Base-by-base conservation (phyloP, 257 asterid genomes). In the Fraxinus pennsylvanica region DNA sequence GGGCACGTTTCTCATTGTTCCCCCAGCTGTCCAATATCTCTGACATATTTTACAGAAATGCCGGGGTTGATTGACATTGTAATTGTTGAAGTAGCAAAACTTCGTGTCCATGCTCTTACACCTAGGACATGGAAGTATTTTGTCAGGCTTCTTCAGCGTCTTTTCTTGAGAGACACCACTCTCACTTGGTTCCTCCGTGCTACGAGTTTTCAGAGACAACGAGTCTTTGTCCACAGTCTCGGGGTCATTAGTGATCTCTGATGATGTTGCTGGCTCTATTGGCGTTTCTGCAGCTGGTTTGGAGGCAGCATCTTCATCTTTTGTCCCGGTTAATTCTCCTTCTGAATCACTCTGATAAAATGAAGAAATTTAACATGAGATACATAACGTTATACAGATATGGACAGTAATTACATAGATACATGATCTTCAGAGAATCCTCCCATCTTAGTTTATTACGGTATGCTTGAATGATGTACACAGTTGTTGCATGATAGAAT, bases 21-120 rank as follows among this genome's bases (percentile, higher is more conserved):
- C 98, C 0, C 98, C 98, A 21, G 95, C 90, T 0, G 98, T 94
- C 98, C 98, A 94, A 78, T 92, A 94, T 22, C 98, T 78, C 61
- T 92, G 98, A 67, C 98, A 94, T 35, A 87, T 90, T 81, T 87
- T 89, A 90, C 98, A 94, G 76, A 92, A 91, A 80, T 92, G 87
- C 3, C 97, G 90, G 0, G 98, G 98, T 78, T 94, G 98, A 68
- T 86, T 90, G 35, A 91, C 97, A 63, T 91, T 94, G 88, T 92
- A 92, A 71, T 94, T 94, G 90, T 94, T 94, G 92, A 76, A 94
- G 86, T 94, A 94, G 43, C 98, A 94, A 80, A 94, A 94, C 43
- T 94, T 94, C 0, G 98, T 94, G 68, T 90, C 96, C 92, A 75
- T 87, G 87, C 98, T 94, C 10, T 85, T 88, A 76, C 99, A 94